These are phyloP conservation scores for Melaleuca quinquenervia DNA, from an alignment of 345 rosid genomes.

Conservation along the genomic window DNA sequence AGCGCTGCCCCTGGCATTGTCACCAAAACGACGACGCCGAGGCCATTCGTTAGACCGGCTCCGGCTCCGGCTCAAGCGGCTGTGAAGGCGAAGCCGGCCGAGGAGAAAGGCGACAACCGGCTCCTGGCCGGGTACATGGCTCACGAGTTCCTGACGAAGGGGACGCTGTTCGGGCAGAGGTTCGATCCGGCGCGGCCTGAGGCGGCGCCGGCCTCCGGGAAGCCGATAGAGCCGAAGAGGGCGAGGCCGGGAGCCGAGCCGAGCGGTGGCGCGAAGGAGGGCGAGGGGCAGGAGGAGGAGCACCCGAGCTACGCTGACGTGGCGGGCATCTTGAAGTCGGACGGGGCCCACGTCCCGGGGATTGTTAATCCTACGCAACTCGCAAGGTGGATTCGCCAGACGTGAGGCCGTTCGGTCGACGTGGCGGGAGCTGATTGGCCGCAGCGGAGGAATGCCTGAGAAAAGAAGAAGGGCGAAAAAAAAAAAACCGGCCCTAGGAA, in stretches of 20 bases:
- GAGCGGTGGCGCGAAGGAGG: neutral
- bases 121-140: slow-evolving; percentile 81
- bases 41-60: neutral
- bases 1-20: slow-evolving; percentile 1
- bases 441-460: neutral
- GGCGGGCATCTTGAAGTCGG: slow-evolving; percentile 46
- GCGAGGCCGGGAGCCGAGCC: slow-evolving; percentile 3
- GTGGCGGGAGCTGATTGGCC: slow-evolving; percentile 28
- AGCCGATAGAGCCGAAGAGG: slow-evolving; percentile 32
- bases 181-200: slow-evolving; percentile 29
- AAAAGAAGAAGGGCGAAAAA: neutral
- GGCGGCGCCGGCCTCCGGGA: slow-evolving; percentile 19
- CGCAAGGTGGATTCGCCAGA: slow-evolving; percentile 38
- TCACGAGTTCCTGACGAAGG: slow-evolving; percentile 63
- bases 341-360: slow-evolving; percentile 58
- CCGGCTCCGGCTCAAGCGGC: neutral
- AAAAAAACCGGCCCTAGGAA: neutral
- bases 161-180: slow-evolving; percentile 64
- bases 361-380: slow-evolving; percentile 82
- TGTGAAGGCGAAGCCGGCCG: slow-evolving; percentile 6
- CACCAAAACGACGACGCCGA: neutral
- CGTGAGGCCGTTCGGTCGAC: slow-evolving; percentile 22
- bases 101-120: slow-evolving; percentile 27
- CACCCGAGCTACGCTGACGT: slow-evolving; percentile 52
- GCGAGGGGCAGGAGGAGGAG: slow-evolving; percentile 20